Base-by-base conservation (phyloP, 805 yeast genomes). In the Isabelozyma pseudorhagii region DNA sequence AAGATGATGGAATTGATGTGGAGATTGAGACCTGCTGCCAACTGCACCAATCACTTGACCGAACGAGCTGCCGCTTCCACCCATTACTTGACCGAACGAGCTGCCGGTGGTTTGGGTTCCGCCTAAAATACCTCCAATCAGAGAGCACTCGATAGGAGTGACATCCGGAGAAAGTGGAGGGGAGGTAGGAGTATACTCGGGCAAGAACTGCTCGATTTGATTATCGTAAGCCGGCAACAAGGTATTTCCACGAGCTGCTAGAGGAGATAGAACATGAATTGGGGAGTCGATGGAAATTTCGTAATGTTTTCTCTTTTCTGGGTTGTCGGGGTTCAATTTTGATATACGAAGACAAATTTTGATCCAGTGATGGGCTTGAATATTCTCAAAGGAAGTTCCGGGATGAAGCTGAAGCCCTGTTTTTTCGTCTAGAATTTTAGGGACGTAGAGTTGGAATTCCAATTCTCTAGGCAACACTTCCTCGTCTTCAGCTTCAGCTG, bases 231-330 rank as follows among this genome's bases (percentile, higher is more conserved):
- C 85, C 4, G 96, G 96, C 42, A 88, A 68, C 38, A 87, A 64
- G 1, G 93, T 87, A 58, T 87, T 87, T 5, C 88, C 88, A 67
- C 87, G 96, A 1, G 89, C 87, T 53, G 97, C 89, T 45, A 81
- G 69, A 6, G 85, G 82, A 45, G 92, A 84, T 46, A 92, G 71
- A 4, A 94, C 75, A 60, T 88, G 96, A 51, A 94, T 84, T 3
- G 99, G 99, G 2, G 97, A 89, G 67, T 94, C 99, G 49, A 94
- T 93, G 50, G 90, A 84, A 42, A 94, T 88, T 70, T 94, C 99
- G 63, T 87, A 94, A 63, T 91, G 97, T 63, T 92, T 94, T 43
- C 96, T 75, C 62, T 89, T 89, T 14, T 58, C 75, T 3, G 71
- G 66, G 42, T 72, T 68, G 1, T 76, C 74, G 2, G 83, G 80